Evolutionary conservation across 768 basidiomycete species (phyloP).

Genomic region (Russula griseocarnosa): DNA sequence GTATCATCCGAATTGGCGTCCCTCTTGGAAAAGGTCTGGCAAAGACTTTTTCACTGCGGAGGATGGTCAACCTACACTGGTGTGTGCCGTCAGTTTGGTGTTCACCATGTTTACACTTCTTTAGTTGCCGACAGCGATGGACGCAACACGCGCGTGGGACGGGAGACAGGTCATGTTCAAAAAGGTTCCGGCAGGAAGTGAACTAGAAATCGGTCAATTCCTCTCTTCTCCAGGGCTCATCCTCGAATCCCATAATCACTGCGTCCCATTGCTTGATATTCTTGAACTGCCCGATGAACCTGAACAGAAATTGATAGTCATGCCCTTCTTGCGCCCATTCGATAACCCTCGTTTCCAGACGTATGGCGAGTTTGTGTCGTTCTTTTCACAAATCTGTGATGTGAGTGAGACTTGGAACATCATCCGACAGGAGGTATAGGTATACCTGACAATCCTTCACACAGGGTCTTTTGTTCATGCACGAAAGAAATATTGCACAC

Average conservation of each 20-base stretch:
- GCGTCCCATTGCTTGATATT: slow-evolving; percentile 19
- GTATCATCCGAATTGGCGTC: slow-evolving; percentile 12
- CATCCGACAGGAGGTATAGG: background rate
- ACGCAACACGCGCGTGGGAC: slow-evolving; percentile 23
- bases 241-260: slow-evolving; percentile 14
- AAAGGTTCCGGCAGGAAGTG: slow-evolving; percentile 7
- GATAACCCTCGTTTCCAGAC: slow-evolving; percentile 24
- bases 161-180: slow-evolving; percentile 25
- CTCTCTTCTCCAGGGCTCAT: slow-evolving; percentile 13
- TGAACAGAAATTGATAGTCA: slow-evolving; percentile 19
- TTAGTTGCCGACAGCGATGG: slow-evolving; percentile 15
- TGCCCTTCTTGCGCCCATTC: slow-evolving; percentile 24
- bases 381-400: slow-evolving; percentile 22
- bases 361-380: slow-evolving; percentile 25
- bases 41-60: slow-evolving; percentile 6
- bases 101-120: background rate
- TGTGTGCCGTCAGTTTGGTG: background rate
- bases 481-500: slow-evolving; percentile 30
- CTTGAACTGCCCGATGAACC: slow-evolving; percentile 1
- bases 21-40: slow-evolving; percentile 4
- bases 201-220: slow-evolving; percentile 4
- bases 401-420: slow-evolving; percentile 12
- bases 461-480: slow-evolving; percentile 32
- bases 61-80: slow-evolving; percentile 10
- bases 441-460: background rate